Evolutionary conservation across 73 alveolate species (phyloP).

Genomic region (Stentor coeruleus): DNA sequence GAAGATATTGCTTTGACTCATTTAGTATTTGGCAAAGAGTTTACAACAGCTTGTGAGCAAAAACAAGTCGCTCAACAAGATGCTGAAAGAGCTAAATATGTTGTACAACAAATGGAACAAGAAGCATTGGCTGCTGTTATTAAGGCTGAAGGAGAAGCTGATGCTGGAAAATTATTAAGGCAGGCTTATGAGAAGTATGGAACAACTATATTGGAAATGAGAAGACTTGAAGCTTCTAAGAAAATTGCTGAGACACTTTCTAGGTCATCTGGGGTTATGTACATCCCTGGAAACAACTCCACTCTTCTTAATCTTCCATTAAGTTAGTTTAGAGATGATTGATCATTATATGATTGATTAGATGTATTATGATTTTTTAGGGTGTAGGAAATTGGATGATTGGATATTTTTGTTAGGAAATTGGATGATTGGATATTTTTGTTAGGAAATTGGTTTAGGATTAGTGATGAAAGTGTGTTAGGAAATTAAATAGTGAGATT

Average conservation of each 20-base stretch:
- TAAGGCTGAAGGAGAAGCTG: conserved; percentile 86
- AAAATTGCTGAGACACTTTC: conserved; percentile 46
- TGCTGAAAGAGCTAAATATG: conserved; percentile 77
- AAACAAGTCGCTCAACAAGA: conserved; percentile 79
- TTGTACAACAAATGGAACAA: conserved; percentile 71
- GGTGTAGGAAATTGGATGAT: no score
- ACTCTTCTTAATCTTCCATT: conserved; percentile 20
- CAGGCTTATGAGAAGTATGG: conserved; percentile 3
- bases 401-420: no score
- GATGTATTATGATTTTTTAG: no score
- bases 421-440: no score
- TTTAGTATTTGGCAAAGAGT: conserved; percentile 67
- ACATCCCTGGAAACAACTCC: conserved; percentile 43
- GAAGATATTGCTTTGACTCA: conserved; percentile 87
- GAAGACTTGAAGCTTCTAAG: conserved; percentile 57
- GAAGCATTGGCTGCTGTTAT: conserved; percentile 71
- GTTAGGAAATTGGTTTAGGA: no score
- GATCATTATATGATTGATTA: no score
- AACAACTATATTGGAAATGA: conserved; percentile 33
- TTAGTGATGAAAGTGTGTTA: no score
- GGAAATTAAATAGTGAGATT: no score
- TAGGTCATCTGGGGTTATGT: conserved; percentile 37
- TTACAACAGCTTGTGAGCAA: conserved; percentile 77
- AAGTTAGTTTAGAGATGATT: no score
- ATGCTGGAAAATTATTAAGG: conserved; percentile 54